These are phyloP conservation scores for Pestalotiopsis fici DNA, from an alignment of 2,329 filamentous ascomycete genomes.

Conservation along the genomic window DNA sequence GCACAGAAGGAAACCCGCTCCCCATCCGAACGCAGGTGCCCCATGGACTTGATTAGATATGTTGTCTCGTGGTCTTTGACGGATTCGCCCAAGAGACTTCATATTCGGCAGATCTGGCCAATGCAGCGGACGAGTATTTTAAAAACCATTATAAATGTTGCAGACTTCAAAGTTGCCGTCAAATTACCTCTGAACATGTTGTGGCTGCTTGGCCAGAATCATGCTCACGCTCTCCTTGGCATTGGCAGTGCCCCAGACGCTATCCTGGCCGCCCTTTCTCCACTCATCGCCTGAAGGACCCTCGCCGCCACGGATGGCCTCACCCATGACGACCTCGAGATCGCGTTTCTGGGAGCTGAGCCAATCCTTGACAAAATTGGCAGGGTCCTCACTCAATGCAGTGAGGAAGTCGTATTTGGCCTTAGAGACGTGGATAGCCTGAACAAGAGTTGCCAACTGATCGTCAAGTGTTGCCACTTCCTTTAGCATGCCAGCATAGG, in stretches of 20 bases:
- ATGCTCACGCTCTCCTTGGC: constrained; percentile 65
- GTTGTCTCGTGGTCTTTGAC: no score
- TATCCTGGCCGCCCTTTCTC: constrained; percentile 59
- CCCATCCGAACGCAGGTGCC: no score
- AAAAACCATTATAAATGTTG: not conserved
- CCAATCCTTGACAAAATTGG: constrained; percentile 84
- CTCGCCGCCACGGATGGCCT: constrained; percentile 67
- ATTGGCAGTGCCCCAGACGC: constrained; percentile 59
- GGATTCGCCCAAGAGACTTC: not conserved
- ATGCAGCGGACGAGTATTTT: not conserved
- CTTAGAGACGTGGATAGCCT: constrained; percentile 81
- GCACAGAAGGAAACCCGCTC: no score
- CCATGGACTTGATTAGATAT: no score
- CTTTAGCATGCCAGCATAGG: constrained; percentile 71
- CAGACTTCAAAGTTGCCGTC: not conserved
- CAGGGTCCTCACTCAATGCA: constrained; percentile 77
- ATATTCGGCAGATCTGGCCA: not conserved
- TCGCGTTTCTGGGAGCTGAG: constrained; percentile 89
- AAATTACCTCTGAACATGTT: constrained; percentile 10
- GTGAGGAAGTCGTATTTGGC: constrained; percentile 89
- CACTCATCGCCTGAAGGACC: constrained; percentile 65
- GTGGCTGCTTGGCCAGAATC: constrained; percentile 54
- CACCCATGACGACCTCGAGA: constrained; percentile 83
- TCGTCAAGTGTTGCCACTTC: constrained; percentile 80
- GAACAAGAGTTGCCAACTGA: constrained; percentile 79